Base-by-base conservation (phyloP, 2,329 filamentous ascomycete species). In the Raffaelea ambrosiae region DNA sequence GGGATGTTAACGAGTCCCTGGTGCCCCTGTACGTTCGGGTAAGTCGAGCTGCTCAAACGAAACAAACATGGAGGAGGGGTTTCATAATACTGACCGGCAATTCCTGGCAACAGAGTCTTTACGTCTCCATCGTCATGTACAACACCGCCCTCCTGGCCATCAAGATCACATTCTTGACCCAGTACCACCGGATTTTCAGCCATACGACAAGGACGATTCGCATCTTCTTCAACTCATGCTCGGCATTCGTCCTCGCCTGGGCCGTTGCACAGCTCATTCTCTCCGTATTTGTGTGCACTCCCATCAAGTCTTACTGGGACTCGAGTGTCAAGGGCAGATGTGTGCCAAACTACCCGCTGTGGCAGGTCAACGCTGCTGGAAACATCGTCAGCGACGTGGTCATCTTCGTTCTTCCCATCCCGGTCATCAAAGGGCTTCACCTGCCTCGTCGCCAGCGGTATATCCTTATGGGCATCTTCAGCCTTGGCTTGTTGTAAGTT, bases 351-450 rank as follows among this genome's bases (percentile, higher is more conserved):
- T 54, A 60, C 1, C 62, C 61, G 0, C 61, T 64, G 42, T 67
- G 64, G 63, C 62, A 63, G 45, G 54, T 59, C 51, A 63, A 63
- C 44, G 64, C 64, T 1, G 61, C 59, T 0, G 63, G 65, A 18
- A 68, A 67, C 49, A 66, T 68, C 35, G 51, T 55, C 8, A 65
- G 63, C 16, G 66, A 69, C 39, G 54, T 67, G 18, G 53, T 57
- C 5, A 61, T 69, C 22, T 63, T 68, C 41, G 38, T 62, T 1
- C 44, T 68, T 14, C 66, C 66, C 2, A 52, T 68, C 3, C 65
- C 66, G 1, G 57, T 64, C 33, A 48, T 69, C 20, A 42, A 23
- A 22, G 40, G 21, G 16, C 47, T 53, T 18, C 46, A 51, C 20
- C 44, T 53, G 22, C 61, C 60, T 0, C 57, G 51, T 33, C 52